Base-by-base conservation (phyloP, 768 basidiomycete genomes). In the Steccherinum ochraceum region DNA sequence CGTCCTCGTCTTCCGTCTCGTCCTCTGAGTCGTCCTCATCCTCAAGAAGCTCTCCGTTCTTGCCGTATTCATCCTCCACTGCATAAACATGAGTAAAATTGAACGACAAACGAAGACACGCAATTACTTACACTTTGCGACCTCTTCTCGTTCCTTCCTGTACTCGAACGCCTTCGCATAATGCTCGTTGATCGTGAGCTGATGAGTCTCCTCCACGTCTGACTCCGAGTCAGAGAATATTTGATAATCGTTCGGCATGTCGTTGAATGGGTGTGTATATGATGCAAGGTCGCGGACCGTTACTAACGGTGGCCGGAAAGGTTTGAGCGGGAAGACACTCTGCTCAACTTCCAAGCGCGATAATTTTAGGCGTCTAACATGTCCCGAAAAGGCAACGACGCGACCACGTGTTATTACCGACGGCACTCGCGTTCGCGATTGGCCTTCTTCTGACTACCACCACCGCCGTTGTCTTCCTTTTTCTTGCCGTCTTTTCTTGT, bases 1-100 rank as follows among this genome's bases (percentile, higher is more conserved):
- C 96, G 51, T 95, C 89, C 61, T 93, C 89, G 64, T 98, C 94
- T 63, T 98, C 94, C 1, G 81, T 81, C 59, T 92, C 89, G 40
- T 80, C 84, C 24, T 79, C 78, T 62, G 91, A 88, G 0, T 84
- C 87, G 61, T 87, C 86, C 5, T 70, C 67, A 5, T 75, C 73
- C n/a, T 67, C 71, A 2, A 73, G 69, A 12, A 75, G 73, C 27
- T 83, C 82, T 35, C 69, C 70, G 61, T 89, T 86, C 0, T 86
- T 87, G 19, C 89, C 87, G 64, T 93, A 91, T 68, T 93, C 90
- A 49, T 86, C 88, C 69, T 90, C 87, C 46, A 93, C 91, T 92
- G 50, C n/a, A 30, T 12, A 16, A 16, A n/a, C n/a, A n/a, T n/a
- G n/a, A n/a, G n/a, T n/a, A n/a, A n/a, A n/a, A n/a, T n/a, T 16